Evolutionary conservation across 2,329 filamentous ascomycete species (phyloP).

Genomic region (Endocalyx cinctus): DNA sequence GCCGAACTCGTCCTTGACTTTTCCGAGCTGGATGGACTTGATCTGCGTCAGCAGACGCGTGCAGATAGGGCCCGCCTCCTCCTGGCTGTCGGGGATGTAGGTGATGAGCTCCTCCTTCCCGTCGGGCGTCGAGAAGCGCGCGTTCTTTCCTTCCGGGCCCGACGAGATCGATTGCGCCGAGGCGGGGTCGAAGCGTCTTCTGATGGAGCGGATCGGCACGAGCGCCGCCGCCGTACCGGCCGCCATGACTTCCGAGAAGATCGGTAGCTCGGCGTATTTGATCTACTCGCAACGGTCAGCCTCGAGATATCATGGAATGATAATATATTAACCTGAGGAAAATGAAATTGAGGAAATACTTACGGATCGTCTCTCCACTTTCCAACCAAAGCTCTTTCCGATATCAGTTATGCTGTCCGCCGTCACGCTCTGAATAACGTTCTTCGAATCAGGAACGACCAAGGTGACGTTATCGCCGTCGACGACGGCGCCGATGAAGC

Average conservation of each 20-base stretch:
- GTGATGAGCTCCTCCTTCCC: conserved; percentile 44
- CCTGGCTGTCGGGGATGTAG: conserved; percentile 50
- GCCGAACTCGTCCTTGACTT: conserved; percentile 68
- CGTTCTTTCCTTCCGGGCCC: conserved; percentile 27
- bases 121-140: conserved; percentile 35
- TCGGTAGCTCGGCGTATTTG: conserved; percentile 53
- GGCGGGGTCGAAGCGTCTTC: conserved; percentile 47
- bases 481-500: conserved; percentile 76
- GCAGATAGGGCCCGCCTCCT: conserved; percentile 71
- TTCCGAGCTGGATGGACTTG: conserved; percentile 82
- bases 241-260: conserved; percentile 73
- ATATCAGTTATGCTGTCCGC: conserved; percentile 74
- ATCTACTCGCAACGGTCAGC: too few species aligned
- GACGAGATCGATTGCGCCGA: conserved; percentile 36
- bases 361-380: conserved; percentile 69
- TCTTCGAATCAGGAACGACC: conserved; percentile 81
- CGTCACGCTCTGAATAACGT: conserved; percentile 69
- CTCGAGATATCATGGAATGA: conserved; percentile 10
- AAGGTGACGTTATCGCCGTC: conserved; percentile 61
- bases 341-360: conserved; percentile 21
- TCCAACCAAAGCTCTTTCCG: conserved; percentile 75
- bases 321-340: neutral
- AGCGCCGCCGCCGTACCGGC: conserved; percentile 88
- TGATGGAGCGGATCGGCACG: conserved; percentile 89
- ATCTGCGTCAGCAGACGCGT: conserved; percentile 68